Conservation (phyloP, 2,329 filamentous ascomycete species). For the Aspergillus eucalypticola region DNA sequence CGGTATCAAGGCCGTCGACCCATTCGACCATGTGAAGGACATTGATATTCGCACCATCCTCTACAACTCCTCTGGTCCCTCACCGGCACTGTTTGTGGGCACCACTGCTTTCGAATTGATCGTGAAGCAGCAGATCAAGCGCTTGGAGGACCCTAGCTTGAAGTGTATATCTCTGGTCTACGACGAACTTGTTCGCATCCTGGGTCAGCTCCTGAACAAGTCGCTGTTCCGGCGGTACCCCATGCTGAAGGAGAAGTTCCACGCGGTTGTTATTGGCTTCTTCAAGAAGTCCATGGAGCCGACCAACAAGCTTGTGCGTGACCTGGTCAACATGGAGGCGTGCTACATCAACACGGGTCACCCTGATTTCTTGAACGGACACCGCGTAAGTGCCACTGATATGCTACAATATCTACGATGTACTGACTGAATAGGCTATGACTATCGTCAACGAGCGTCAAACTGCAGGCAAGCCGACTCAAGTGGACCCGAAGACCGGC, state of each 20-base stretch:
- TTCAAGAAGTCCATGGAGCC: conserved; percentile 99
- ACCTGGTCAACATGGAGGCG: conserved; percentile 91
- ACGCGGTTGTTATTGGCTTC: conserved; percentile 85
- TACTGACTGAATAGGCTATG: conserved; percentile 67
- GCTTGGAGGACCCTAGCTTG: conserved; percentile 90
- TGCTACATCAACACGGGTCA: conserved; percentile 99
- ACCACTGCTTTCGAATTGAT: conserved; percentile 98
- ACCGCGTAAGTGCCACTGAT: conserved; percentile 61
- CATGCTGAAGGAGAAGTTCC: conserved; percentile 94
- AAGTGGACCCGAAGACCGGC: conserved; percentile 97
- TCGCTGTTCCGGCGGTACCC: conserved; percentile 90
- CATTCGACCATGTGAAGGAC: conserved; percentile 96
- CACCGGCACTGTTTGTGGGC: conserved; percentile 92
- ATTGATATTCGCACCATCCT: conserved; percentile 95
- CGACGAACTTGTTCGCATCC: conserved; percentile 93
- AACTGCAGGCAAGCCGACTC: conserved; percentile 76
- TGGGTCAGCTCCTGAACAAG: conserved; percentile 86
- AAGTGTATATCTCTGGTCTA: conserved; percentile 98
- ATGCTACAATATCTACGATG: not conserved
- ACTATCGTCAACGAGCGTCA: conserved; percentile 95
- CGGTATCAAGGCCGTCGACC: conserved; percentile 95
- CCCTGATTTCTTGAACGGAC: conserved; percentile 95
- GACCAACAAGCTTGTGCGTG: conserved; percentile 92
- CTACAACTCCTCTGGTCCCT: conserved; percentile 98
- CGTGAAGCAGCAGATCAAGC: conserved; percentile 97